Evolutionary conservation across 139 green algal species (phyloP).

Genomic region (Astrephomene gubernaculifera): DNA sequence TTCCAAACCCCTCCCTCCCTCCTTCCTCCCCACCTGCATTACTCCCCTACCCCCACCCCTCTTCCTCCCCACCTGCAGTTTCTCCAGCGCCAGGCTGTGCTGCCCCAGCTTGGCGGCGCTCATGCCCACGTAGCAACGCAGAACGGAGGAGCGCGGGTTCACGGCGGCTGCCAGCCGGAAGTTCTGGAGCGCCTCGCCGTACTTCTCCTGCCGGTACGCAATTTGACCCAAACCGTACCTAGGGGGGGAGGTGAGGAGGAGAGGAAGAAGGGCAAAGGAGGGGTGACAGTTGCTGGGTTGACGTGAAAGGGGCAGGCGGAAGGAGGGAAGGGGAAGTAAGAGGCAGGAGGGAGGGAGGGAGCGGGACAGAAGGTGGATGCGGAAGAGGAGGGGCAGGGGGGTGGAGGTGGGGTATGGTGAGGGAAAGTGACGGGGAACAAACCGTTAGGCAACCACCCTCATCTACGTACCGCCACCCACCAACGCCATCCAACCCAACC

Average conservation of each 20-base stretch:
- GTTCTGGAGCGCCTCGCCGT: conserved; percentile 89
- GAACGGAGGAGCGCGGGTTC: conserved; percentile 86
- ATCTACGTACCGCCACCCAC: too few species aligned
- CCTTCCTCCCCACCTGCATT: background rate
- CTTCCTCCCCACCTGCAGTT: conserved; percentile 63
- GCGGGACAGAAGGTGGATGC: too few species aligned
- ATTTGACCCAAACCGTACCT: conserved; percentile 96
- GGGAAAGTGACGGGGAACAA: too few species aligned
- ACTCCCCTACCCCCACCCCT: background rate
- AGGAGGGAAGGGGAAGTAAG: too few species aligned
- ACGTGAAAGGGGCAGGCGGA: too few species aligned
- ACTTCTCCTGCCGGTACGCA: conserved; percentile 95
- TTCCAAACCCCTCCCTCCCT: background rate
- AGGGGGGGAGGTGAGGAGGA: background rate
- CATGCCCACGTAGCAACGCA: conserved; percentile 94
- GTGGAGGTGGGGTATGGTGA: too few species aligned
- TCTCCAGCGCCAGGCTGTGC: conserved; percentile 75
- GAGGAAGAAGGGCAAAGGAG: background rate
- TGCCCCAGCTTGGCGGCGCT: conserved; percentile 81
- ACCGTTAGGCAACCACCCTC: too few species aligned
- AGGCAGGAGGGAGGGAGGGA: too few species aligned
- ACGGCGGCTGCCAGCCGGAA: conserved; percentile 83
- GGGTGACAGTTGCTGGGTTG: too few species aligned
- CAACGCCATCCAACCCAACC: too few species aligned
- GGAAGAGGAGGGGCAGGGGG: too few species aligned